phyloP scores from a whole-genome alignment of 2,329 filamentous ascomycete genomes.

The Alternaria sp. region DNA sequence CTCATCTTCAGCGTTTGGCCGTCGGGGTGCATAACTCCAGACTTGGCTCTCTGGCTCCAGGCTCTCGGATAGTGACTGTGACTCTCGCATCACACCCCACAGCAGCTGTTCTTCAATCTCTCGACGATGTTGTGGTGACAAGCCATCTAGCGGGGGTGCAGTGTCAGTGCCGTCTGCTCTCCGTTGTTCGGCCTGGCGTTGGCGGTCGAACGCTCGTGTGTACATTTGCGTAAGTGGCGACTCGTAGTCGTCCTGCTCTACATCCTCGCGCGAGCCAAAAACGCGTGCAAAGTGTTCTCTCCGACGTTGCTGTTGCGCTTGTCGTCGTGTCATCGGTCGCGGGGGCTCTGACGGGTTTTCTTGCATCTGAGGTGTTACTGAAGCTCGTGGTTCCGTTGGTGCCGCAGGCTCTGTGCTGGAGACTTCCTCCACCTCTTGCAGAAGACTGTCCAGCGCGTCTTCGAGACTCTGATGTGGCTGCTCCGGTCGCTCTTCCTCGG shows the following conservation, averaged over 20 bases:
- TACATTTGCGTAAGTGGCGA: constrained; percentile 61
- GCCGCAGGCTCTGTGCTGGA: constrained; percentile 21
- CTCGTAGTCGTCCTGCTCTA: constrained; percentile 58
- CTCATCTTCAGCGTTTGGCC: neutral
- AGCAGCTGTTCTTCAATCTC: constrained; percentile 46
- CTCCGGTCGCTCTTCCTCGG: constrained; percentile 34
- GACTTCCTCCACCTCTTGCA: constrained; percentile 39
- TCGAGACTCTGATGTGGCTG: constrained; percentile 45
- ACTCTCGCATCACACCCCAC: constrained; percentile 46
- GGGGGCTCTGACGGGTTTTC: constrained; percentile 15
- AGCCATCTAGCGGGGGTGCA: constrained; percentile 31
- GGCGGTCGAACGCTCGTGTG: constrained; percentile 55
- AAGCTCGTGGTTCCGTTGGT: constrained; percentile 4
- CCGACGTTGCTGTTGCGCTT: constrained; percentile 34
- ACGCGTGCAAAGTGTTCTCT: constrained; percentile 48
- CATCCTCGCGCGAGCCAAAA: constrained; percentile 59
- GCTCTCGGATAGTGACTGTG: constrained; percentile 21
- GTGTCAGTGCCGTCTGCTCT: constrained; percentile 35
- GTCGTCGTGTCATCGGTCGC: constrained; percentile 28
- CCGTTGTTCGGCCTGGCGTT: constrained; percentile 53
- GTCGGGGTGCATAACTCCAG: constrained; percentile 31
- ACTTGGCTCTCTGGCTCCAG: constrained; percentile 32
- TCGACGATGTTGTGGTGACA: constrained; percentile 38
- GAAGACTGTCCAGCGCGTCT: constrained; percentile 46
- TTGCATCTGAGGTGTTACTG: constrained; percentile 16